Evolutionary conservation across 106 monocot species (phyloP), one percentile per base, ranked within the genome.

Genomic region (Acorus gramineus): DNA sequence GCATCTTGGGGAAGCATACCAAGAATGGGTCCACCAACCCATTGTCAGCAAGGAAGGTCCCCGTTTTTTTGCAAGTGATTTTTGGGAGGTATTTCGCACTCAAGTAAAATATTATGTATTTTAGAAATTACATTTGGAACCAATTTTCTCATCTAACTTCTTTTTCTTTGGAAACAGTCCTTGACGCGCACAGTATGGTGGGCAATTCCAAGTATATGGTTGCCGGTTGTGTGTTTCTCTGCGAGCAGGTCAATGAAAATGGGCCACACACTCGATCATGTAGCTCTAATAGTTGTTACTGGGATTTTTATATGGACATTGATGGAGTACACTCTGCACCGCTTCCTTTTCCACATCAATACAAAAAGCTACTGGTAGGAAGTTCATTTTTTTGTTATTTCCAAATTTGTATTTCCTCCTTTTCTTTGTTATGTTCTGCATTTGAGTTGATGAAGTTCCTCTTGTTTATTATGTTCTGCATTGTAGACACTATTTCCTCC

Each of bases 1-100:
- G 2, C 84, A 92, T 82, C 84, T 92, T 14, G 84, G 79, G 8
- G 86, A 87, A 71, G 68, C 61, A 9, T 92, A 92, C 47, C 77
- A 92, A 59, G 84, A 92, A 54, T 92, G 92, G 92, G 79, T 87
- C 67, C 84, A 92, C 62, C 84, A 84, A 56, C 87, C 87, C 0
- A 92, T 92, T 67, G 79, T 87, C 46, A 77, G 84, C 81, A 92
- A 87, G 74, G 87, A 92, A 70, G 75, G 87, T 47, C 92, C 92
- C 43, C 74, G 84, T 6, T 87, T 87, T 54, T 92, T 92, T 57
- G 72, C 44, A 70, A 92, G 71, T 55, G 72, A 82, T 50, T 47
- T 84, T 46, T 68, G 76, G 63, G 92, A 92, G 84, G 92, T 92
- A 84, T 44, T 12, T n/a, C 43, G 46, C 46, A 3, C 46, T 7